Base-by-base conservation (phyloP, 2,329 filamentous ascomycete genomes). In the Scolecobasidium constrictum region DNA sequence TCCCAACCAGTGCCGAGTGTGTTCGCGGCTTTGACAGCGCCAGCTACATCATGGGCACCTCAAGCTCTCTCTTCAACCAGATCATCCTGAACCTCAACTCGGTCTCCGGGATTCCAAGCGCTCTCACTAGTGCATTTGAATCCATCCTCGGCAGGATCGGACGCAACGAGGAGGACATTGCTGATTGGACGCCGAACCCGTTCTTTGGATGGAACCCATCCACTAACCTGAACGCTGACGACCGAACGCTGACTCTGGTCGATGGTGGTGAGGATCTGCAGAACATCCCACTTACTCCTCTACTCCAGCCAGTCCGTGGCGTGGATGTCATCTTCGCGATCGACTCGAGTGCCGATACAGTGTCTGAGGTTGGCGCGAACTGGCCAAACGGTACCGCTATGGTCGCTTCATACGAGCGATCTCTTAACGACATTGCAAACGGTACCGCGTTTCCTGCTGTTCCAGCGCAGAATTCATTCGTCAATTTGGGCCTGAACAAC, bases 21-120 rank as follows among this genome's bases (percentile, higher is more conserved):
- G 72, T 93, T 13, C 68, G 73, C 5, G 88, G 88, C 1, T 87
- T 87, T 49, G 88, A 94, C 61, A 87, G 87, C 52, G 74, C 75
- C 18, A 85, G 85, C 5, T 94, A 76, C 55, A 68, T 94, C 19
- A 86, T 94, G 77, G 87, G 87, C 40, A 94, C 87, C 0, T 86
- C 81, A 17, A 86, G 81, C 1, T 82, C 83, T 1, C 70, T 94
- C 2, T 94, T 94, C 71, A 94, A 94, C 64, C 69, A 78, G 52
- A 74, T 84, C 52, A 63, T 94, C 15, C 67, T 87, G 3, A 63
- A 76, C 9, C 66, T 90, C 43, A 73, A 85, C 7, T 59, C 61
- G 17, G 60, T 64, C 19, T 56, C 65, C 1, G 60, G 71, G 23
- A 53, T 77, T 5, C 69, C 69, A 2, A 56, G 54, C 4, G 59